A percentile compares a stretch with the other conserved stretches of the same genome.
Evolutionary conservation across 306 rosid species (phyloP).

Genomic region (Dalbergia cultrata): DNA sequence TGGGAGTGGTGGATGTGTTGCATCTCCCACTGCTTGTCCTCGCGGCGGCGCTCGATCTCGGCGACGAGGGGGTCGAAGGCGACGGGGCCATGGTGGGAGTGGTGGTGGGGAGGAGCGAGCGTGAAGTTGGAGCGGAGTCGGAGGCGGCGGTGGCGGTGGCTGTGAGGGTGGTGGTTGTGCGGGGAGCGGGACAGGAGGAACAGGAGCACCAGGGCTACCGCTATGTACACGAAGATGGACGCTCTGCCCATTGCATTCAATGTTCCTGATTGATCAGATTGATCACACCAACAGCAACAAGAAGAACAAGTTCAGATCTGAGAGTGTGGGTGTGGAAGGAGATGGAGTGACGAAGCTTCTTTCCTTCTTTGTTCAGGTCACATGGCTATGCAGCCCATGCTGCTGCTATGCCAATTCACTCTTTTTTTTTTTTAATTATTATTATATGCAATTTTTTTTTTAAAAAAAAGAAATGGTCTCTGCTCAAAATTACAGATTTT

Average conservation of each 20-base stretch:
- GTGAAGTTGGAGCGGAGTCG: conserved; percentile 89
- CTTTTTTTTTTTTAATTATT: no score
- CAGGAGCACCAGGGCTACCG: conserved; percentile 57
- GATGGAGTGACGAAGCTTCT: no score
- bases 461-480: no score
- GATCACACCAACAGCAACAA: no score
- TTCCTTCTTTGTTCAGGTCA: no score
- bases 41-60: conserved; percentile 88
- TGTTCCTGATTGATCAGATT: not conserved
- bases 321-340: no score
- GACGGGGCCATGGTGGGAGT: conserved; percentile 53
- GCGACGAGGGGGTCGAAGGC: conserved; percentile 93
- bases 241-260: conserved; percentile 66
- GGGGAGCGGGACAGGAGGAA: conserved; percentile 75
- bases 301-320: no score
- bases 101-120: conserved; percentile 50
- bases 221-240: conserved; percentile 67
- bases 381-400: no score
- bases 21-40: conserved; percentile 89
- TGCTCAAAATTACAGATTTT: no score
- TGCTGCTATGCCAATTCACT: no score
- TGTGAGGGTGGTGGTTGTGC: conserved; percentile 44
- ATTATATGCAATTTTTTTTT: no score
- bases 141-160: conserved; percentile 86
- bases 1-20: conserved; percentile 68